Evolutionary conservation across 805 yeast species (phyloP).

Genomic region (Limtongia smithiae): DNA sequence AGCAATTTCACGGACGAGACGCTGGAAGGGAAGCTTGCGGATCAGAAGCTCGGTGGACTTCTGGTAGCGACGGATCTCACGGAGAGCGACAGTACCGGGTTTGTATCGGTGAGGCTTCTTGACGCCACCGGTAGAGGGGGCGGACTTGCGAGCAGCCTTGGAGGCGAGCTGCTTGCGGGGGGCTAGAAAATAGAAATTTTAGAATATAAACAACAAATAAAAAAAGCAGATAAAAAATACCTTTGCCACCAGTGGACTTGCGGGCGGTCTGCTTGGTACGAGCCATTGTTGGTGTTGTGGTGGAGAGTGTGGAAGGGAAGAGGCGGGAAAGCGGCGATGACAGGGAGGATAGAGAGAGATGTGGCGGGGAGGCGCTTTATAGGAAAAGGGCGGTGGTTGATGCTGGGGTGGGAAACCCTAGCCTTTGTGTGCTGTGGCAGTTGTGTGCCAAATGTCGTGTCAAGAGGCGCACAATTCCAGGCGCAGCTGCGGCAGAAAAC

Average conservation of each 20-base stretch:
- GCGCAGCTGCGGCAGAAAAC: not conserved
- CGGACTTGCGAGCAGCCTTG: slow-evolving; percentile 86
- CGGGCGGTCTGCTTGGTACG: slow-evolving; percentile 87
- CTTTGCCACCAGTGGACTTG: slow-evolving; percentile 85
- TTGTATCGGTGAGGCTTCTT: slow-evolving; percentile 91
- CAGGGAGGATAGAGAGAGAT: slow-evolving; percentile 3
- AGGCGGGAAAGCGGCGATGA: slow-evolving; percentile 3
- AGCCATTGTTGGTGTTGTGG: slow-evolving; percentile 50
- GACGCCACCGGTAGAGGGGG: slow-evolving; percentile 80
- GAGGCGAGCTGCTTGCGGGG: slow-evolving; percentile 91
- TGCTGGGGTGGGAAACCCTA: slow-evolving; percentile 15
- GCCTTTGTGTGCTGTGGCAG: slow-evolving; percentile 7
- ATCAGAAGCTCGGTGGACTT: slow-evolving; percentile 81
- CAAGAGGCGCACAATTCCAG: not conserved
- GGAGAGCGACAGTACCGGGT: slow-evolving; percentile 92
- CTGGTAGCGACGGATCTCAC: slow-evolving; percentile 90
- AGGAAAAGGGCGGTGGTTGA: slow-evolving; percentile 20
- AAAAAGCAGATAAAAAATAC: slow-evolving; percentile 8
- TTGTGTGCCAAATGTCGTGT: not conserved
- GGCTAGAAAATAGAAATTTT: slow-evolving; percentile 40
- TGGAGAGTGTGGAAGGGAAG: not conserved
- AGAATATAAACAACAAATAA: not conserved
- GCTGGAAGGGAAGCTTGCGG: slow-evolving; percentile 88
- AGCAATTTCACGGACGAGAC: slow-evolving; percentile 85
- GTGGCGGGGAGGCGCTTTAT: slow-evolving; percentile 17